Base-by-base conservation (phyloP, 2,329 filamentous ascomycete genomes). In the Ophiostoma sp. region DNA sequence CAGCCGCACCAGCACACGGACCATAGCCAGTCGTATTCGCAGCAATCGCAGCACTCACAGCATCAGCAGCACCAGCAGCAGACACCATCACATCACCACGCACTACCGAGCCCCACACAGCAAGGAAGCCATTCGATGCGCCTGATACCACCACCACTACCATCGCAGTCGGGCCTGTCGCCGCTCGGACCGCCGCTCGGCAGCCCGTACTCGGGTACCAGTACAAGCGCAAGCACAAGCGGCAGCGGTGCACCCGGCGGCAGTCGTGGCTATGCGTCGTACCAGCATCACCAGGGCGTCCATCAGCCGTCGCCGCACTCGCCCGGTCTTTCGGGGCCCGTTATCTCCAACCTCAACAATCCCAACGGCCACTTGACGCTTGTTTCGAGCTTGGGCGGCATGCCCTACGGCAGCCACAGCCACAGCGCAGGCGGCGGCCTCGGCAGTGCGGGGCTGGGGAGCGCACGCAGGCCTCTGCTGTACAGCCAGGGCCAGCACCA, bases 311-410 rank as follows among this genome's bases (percentile, higher is more conserved):
- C 71, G 27, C 69, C 71, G 23, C 68, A 70, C 62, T 69, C 69
- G 39, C 68, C 68, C 20, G 68, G 67, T 5, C 62, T 74, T 20
- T 20, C 71, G 0, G 71, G 71, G 0, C 64, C 71, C 1, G 48
- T 74, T 23, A 70, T 74, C 31, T 72, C 72, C 52, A 72, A 68
- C 33, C 67, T 72, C 15, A 64, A 48, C 64, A 72, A 68, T 39
- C 69, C 71, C 1, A 60, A 69, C 10, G 71, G 71, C 6, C 73
- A 72, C 10, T 39, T 72, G 69, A 67, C 71, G 0, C 57, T 73
- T 1, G 57, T 73, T 2, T 44, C 71, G 13, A 65, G 67, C 41
- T 27, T 67, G 8, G 71, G 70, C 31, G 71, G 70, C 31, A 64
- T 73, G 68, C 23, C 52, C 5, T 73, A 71, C 31, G 69, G 68